Evolutionary conservation across 2,329 filamentous ascomycete genomes (phyloP), one percentile per base, ranked within the genome.

Genomic region (Colletotrichum plurivorum): DNA sequence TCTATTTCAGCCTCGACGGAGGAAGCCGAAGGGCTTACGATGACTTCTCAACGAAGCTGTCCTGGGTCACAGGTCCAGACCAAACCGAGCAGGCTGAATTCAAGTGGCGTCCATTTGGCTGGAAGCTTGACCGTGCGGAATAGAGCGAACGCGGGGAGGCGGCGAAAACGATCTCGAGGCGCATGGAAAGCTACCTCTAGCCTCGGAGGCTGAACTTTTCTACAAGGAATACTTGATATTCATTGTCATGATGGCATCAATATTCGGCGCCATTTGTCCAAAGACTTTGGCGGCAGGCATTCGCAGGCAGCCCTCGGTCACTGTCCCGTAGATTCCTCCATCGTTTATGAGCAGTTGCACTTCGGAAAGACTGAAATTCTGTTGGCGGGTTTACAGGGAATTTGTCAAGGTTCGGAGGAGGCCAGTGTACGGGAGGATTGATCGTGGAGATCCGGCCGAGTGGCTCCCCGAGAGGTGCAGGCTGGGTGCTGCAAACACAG

Each of bases 51-150:
- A 53, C 25, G 12, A 69, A 25, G 56, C 53, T 49, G 27, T 54
- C 52, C n/a, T 46, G 52, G 31, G 58, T 78, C 1, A 22, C 62
- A 1, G 73, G 75, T 12, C 71, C 75, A 56, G 76, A 78, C 9
- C 69, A 63, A 20, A 73, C 78, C 0, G 67, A 73, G 20, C 69
- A 79, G n/a, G 71, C 76, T 1, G 76, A 75, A 0, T 39, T 78
- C 4, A 73, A 78, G 41, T 78, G 76, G 77, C 73, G 77, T 5
- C 72, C 75, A 22, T 74, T 77, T 43, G 41, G 41, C 63, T 75
- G 75, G 52, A 67, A 63, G 15, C 74, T 78, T 46, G 73, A 71
- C 8, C 71, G 71, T 25, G 64, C 71, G 25, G 54, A 48, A 2
- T 72, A 72, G 20, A 70, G 75, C 1, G 46, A 72, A 72, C 8